phyloP scores from a whole-genome alignment of 495 filamentous ascomycete species.

The Penicillium antarcticum region DNA sequence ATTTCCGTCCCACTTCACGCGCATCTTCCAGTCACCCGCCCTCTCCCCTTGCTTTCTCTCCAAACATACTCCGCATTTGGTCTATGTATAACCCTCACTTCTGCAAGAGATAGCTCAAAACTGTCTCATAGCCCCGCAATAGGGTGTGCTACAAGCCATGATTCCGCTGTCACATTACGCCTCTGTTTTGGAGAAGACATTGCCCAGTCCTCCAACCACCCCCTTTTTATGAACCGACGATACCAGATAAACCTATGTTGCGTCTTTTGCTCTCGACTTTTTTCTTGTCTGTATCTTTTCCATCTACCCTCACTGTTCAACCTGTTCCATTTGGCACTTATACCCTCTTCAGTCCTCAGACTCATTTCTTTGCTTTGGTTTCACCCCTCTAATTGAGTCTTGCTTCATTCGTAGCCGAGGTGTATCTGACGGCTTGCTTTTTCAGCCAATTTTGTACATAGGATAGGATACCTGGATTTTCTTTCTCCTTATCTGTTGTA shows the following conservation, averaged over 20 bases:
- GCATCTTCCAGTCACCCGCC: neutral
- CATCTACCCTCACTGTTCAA: neutral
- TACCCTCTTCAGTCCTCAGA: slow-evolving; percentile 5
- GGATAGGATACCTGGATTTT: neutral
- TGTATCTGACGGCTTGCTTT: neutral
- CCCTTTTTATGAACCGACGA: slow-evolving; percentile 16
- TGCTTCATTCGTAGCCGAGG: neutral
- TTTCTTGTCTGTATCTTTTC: neutral
- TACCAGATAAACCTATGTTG: slow-evolving; percentile 15
- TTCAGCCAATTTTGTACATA: neutral
- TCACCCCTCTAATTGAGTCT: neutral
- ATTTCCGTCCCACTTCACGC: neutral
- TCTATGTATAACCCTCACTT: neutral
- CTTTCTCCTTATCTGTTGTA: neutral
- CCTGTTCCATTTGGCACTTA: slow-evolving; percentile 4
- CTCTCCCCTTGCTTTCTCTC: neutral
- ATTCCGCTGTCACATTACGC: no score
- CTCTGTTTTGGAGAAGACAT: neutral
- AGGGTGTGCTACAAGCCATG: no score
- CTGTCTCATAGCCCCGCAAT: no score
- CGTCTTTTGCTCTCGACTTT: slow-evolving; percentile 3
- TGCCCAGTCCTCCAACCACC: neutral
- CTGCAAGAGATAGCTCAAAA: no score
- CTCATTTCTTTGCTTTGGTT: neutral
- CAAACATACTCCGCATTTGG: neutral